Evolutionary conservation across 148 eudicot genomes (phyloP).

Genomic region (Vaccinium darrowii): DNA sequence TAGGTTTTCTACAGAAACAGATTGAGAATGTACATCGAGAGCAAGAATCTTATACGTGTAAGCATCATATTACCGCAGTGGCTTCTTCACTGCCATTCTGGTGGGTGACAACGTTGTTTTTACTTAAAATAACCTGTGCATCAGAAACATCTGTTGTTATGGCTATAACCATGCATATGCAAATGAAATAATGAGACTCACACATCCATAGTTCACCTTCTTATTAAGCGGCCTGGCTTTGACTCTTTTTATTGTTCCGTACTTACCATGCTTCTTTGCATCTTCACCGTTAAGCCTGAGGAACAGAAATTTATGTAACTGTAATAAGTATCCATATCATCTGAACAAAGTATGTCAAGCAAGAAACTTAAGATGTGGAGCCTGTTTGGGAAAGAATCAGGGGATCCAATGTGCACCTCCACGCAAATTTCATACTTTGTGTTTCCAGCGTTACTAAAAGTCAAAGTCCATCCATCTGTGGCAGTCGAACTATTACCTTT

Average conservation of each 20-base stretch:
- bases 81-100: slow-evolving; percentile 24
- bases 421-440: not conserved
- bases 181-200: not conserved
- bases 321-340: slow-evolving; percentile 6
- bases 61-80: slow-evolving; percentile 24
- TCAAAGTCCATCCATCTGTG: not conserved
- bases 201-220: slow-evolving; percentile 30
- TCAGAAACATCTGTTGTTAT: slow-evolving; percentile 10
- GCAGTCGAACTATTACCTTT: slow-evolving; percentile 21
- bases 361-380: not conserved
- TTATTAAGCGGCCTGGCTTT: slow-evolving; percentile 31
- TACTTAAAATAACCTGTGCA: slow-evolving; percentile 27
- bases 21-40: not conserved
- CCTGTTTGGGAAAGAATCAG: not conserved
- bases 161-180: not conserved
- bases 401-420: not conserved
- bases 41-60: not conserved
- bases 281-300: slow-evolving; percentile 37
- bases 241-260: slow-evolving; percentile 22
- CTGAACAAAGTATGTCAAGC: not conserved
- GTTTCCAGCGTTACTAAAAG: not conserved
- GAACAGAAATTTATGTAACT: slow-evolving; percentile 1
- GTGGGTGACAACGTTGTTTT: slow-evolving; percentile 23
- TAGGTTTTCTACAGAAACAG: slow-evolving; percentile 4
- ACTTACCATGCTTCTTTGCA: slow-evolving; percentile 29